A percentile compares a stretch with the other conserved stretches of the same genome.
Evolutionary conservation across 2,329 filamentous ascomycete genomes (phyloP).

Genomic region (Elsinoe batatas): DNA sequence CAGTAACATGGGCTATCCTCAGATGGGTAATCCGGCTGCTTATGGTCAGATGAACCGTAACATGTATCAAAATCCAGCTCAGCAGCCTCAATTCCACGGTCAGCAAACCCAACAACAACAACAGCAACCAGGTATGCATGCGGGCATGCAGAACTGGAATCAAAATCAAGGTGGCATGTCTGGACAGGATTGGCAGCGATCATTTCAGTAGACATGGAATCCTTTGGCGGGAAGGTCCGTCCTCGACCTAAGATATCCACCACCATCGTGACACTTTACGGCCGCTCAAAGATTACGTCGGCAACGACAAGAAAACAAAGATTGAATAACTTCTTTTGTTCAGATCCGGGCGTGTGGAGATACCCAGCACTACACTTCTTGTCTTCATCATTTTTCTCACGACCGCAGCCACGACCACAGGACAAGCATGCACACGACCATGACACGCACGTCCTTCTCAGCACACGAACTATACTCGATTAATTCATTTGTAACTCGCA

Average conservation of each 20-base stretch:
- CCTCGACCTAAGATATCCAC: background rate
- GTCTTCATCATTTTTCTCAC: background rate
- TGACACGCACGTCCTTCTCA: background rate
- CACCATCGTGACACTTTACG: background rate
- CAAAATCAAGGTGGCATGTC: conserved; percentile 31
- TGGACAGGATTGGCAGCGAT: conserved; percentile 30
- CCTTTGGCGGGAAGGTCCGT: background rate
- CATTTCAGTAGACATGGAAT: conserved; percentile 17
- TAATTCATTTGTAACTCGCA: background rate
- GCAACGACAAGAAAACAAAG: conserved; percentile 4
- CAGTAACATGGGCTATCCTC: conserved; percentile 34
- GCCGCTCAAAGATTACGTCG: conserved; percentile 8
- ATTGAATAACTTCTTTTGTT: background rate
- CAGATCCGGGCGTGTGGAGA: background rate
- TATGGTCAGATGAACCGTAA: conserved; percentile 40
- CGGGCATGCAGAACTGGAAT: conserved; percentile 44
- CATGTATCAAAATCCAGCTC: conserved; percentile 38
- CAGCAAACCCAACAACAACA: conserved; percentile 31
- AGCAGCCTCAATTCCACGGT: conserved; percentile 32
- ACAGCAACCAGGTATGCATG: conserved; percentile 36
- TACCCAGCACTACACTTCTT: background rate
- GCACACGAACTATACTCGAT: background rate
- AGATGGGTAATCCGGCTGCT: conserved; percentile 33
- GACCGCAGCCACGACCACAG: background rate
- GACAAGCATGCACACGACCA: background rate